These are phyloP conservation scores for Wickerhamiella nectarea DNA, from an alignment of 805 yeast genomes.

Conservation along the genomic window DNA sequence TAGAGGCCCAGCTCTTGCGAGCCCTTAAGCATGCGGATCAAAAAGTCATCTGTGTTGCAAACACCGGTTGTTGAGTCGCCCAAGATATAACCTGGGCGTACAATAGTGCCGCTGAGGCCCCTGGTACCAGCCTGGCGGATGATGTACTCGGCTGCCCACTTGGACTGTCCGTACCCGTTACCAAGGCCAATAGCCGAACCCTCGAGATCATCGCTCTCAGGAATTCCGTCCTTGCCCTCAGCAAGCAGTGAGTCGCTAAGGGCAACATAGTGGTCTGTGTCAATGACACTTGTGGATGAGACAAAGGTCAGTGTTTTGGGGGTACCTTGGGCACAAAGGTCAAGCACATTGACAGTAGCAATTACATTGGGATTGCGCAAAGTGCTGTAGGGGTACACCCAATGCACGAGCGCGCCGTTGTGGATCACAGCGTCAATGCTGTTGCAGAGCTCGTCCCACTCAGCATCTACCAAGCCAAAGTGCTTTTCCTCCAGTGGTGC, in stretches of 20 bases:
- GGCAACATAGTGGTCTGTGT: slow-evolving; percentile 64
- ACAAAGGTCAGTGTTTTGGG: slow-evolving; percentile 82
- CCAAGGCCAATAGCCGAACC: slow-evolving; percentile 77
- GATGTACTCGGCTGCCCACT: slow-evolving; percentile 92
- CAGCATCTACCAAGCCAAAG: slow-evolving; percentile 48
- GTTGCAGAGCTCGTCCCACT: slow-evolving; percentile 46
- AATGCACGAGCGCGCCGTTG: slow-evolving; percentile 96
- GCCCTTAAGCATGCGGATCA: slow-evolving; percentile 88
- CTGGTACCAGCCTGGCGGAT: slow-evolving; percentile 75
- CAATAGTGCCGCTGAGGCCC: slow-evolving; percentile 78
- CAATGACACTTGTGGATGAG: slow-evolving; percentile 88
- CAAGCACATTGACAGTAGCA: slow-evolving; percentile 72
- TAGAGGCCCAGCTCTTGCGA: slow-evolving; percentile 72
- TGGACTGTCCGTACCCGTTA: slow-evolving; percentile 93
- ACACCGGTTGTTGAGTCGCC: slow-evolving; percentile 79
- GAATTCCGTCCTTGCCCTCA: slow-evolving; percentile 56
- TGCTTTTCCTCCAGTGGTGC: slow-evolving; percentile 68
- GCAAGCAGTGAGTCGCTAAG: slow-evolving; percentile 57
- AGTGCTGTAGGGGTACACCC: slow-evolving; percentile 92
- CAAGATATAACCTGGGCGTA: slow-evolving; percentile 93
- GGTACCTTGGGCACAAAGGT: slow-evolving; percentile 62
- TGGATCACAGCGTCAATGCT: slow-evolving; percentile 75
- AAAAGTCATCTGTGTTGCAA: slow-evolving; percentile 91
- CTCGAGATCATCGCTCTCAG: slow-evolving; percentile 67
- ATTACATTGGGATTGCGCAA: slow-evolving; percentile 88